Conservation (phyloP, 441 rosid species). For the Aquilaria agallochum region DNA sequence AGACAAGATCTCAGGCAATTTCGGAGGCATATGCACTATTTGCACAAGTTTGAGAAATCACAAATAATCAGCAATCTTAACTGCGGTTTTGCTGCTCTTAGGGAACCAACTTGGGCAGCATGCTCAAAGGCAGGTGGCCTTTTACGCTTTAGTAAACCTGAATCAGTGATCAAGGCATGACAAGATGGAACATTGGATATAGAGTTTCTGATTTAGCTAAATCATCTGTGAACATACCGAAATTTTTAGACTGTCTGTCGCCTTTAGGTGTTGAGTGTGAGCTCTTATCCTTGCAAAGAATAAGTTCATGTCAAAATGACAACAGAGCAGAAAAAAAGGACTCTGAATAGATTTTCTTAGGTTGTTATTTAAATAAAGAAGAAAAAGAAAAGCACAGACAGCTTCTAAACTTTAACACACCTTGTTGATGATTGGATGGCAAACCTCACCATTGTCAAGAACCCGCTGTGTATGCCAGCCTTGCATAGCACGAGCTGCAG, state of each 20-base stretch:
- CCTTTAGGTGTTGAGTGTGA: constrained; percentile 30
- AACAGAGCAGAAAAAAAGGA: constrained; percentile 1
- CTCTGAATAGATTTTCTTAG: not conserved
- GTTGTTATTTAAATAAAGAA: not conserved
- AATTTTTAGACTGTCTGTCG: constrained; percentile 49
- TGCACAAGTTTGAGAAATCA: not conserved
- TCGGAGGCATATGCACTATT: constrained; percentile 8
- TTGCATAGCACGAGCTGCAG: constrained; percentile 80
- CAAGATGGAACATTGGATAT: constrained; percentile 4
- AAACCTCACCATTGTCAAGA: constrained; percentile 60
- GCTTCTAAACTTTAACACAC: constrained; percentile 19
- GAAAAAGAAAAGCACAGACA: not conserved
- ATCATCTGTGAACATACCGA: constrained; percentile 25
- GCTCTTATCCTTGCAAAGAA: constrained; percentile 43
- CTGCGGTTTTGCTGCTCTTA: constrained; percentile 42
- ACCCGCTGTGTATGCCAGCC: constrained; percentile 75
- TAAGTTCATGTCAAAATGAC: not conserved
- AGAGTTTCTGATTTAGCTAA: constrained; percentile 7
- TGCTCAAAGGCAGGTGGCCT: constrained; percentile 37
- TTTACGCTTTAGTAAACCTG: constrained; percentile 57
- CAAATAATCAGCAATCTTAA: constrained; percentile 20
- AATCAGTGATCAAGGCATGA: constrained; percentile 13
- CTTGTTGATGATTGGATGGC: constrained; percentile 39
- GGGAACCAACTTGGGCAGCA: constrained; percentile 25
- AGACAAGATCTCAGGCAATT: constrained; percentile 3